Evolutionary conservation across 352 stramenopile species (phyloP).

Genomic region (Pythium biforme): DNA sequence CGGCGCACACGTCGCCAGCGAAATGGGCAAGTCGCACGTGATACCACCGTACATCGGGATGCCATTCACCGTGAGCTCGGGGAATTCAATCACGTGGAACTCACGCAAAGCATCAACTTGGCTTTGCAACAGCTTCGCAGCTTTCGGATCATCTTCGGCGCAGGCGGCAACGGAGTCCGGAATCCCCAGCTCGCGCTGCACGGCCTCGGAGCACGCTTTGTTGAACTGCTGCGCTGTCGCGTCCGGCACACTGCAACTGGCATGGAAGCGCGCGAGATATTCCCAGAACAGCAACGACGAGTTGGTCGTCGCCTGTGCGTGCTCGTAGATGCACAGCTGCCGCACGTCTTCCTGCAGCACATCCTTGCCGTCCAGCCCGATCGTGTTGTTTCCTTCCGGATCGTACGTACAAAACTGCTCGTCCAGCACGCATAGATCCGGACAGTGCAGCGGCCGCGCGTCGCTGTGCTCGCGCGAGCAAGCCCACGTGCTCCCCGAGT

Average conservation of each 20-base stretch:
- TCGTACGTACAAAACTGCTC: constrained; percentile 35
- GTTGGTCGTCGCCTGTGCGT: constrained; percentile 14
- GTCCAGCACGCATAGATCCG: constrained; percentile 28
- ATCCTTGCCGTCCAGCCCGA: constrained; percentile 32
- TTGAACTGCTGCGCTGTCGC: constrained; percentile 20
- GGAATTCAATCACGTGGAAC: constrained; percentile 29
- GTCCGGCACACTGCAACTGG: constrained; percentile 19
- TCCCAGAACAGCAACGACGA: constrained; percentile 27
- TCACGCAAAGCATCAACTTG: constrained; percentile 23
- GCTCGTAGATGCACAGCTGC: constrained; percentile 29
- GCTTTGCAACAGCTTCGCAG: constrained; percentile 12
- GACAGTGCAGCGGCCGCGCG: constrained; percentile 12
- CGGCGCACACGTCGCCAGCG: constrained; percentile 24
- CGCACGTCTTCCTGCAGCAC: constrained; percentile 31
- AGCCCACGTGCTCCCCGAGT: constrained; percentile 22
- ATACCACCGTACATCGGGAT: constrained; percentile 23
- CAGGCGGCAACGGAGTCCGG: constrained; percentile 10
- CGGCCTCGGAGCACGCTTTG: constrained; percentile 9
- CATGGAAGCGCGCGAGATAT: constrained; percentile 27
- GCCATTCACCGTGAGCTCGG: constrained; percentile 32
- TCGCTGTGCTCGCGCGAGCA: constrained; percentile 8
- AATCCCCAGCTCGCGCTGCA: constrained; percentile 11
- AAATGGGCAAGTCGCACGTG: constrained; percentile 24
- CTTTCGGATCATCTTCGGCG: neutral
- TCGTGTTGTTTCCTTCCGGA: constrained; percentile 29